Conservation (phyloP, 768 basidiomycete species). For the Paxillus involutus region DNA sequence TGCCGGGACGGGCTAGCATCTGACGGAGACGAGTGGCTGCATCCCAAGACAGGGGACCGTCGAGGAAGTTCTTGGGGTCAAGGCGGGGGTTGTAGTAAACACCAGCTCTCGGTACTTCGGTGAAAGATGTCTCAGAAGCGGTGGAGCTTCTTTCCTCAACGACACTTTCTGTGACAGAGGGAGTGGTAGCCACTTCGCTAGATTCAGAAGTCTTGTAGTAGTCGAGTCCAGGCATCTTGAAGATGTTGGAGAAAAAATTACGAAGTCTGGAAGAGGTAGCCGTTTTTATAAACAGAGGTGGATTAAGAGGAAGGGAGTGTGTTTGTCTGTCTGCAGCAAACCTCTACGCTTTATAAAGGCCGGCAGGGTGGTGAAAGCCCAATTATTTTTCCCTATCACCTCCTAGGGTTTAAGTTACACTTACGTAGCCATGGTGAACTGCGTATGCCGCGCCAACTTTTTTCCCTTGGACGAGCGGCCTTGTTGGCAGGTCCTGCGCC, state of each 20-base stretch:
- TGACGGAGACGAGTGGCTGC: conserved; percentile 73
- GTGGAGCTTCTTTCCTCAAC: background rate
- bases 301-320: conserved; percentile 12
- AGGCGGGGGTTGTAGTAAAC: conserved; percentile 68
- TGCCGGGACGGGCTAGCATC: conserved; percentile 69
- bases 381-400: conserved; percentile 10
- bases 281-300: conserved; percentile 22
- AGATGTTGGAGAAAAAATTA: conserved; percentile 1
- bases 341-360: conserved; percentile 21
- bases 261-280: conserved; percentile 6
- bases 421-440: conserved; percentile 23
- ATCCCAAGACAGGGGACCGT: conserved; percentile 67
- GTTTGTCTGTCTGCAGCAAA: background rate
- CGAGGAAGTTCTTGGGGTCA: conserved; percentile 65
- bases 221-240: conserved; percentile 35
- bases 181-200: background rate
- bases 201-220: conserved; percentile 26
- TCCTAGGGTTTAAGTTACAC: conserved; percentile 5
- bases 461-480: conserved; percentile 6
- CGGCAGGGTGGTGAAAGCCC: background rate
- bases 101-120: conserved; percentile 11
- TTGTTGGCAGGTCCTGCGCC: background rate
- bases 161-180: conserved; percentile 4
- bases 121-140: conserved; percentile 3
- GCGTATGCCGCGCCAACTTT: conserved; percentile 9